Evolutionary conservation across 1,139 yeast species (phyloP).

Genomic region (Debaryomyces udenii): DNA sequence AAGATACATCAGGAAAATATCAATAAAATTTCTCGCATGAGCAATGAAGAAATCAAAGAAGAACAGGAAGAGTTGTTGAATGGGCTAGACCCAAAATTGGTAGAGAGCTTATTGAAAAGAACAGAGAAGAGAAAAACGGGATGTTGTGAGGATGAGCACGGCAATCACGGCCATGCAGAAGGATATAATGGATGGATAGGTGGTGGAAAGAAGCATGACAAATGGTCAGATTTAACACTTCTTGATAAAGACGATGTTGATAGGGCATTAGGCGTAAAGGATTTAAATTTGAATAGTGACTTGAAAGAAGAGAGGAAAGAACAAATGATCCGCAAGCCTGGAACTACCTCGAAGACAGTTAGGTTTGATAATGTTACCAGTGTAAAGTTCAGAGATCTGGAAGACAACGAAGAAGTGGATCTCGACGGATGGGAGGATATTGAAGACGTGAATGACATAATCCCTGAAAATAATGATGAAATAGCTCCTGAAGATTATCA

Average conservation of each 20-base stretch:
- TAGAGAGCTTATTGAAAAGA: constrained; percentile 56
- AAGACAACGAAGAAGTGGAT: constrained; percentile 28
- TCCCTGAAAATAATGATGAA: constrained; percentile 26
- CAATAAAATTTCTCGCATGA: constrained; percentile 62
- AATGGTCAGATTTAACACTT: constrained; percentile 35
- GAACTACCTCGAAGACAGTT: constrained; percentile 32
- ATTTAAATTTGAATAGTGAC: constrained; percentile 17
- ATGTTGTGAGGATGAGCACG: constrained; percentile 17
- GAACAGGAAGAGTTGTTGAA: constrained; percentile 71
- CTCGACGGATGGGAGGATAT: constrained; percentile 50
- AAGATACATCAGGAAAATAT: constrained; percentile 78
- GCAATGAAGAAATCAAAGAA: constrained; percentile 61
- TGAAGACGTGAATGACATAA: constrained; percentile 37
- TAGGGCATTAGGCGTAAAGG: constrained; percentile 37
- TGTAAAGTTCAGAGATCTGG: constrained; percentile 34
- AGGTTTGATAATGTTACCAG: constrained; percentile 41
- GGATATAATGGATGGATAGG: constrained; percentile 78
- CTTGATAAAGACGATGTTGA: constrained; percentile 44
- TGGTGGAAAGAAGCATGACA: constrained; percentile 49
- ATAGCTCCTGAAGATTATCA: constrained; percentile 51
- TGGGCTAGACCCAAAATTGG: constrained; percentile 67
- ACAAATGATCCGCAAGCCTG: constrained; percentile 5
- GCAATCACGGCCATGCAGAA: constrained; percentile 55
- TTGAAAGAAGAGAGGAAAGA: constrained; percentile 7
- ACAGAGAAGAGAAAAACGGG: constrained; percentile 31